A percentile compares a stretch with the other conserved stretches of the same genome.
Conservation (phyloP, 2,329 filamentous ascomycete species). For the Paecilomyces dactylethromorphus region DNA sequence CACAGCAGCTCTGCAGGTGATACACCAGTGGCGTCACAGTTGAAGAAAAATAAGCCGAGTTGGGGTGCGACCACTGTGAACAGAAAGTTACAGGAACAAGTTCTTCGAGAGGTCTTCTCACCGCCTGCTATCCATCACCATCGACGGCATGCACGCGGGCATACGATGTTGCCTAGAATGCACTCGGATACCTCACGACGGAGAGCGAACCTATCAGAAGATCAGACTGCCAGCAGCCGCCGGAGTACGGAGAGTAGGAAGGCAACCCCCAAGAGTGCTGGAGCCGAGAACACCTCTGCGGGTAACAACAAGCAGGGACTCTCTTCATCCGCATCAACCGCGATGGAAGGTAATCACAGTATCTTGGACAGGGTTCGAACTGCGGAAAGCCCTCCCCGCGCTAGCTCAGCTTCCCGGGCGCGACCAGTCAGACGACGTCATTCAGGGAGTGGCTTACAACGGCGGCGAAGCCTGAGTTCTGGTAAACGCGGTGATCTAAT, state of each 20-base stretch:
- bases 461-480: constrained; percentile 64
- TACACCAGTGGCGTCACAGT: constrained; percentile 15
- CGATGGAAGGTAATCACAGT: constrained; percentile 26
- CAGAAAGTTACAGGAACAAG: constrained; percentile 77
- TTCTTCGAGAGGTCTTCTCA: constrained; percentile 85
- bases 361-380: constrained; percentile 27
- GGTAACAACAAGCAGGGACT: constrained; percentile 20
- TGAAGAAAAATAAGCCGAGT: constrained; percentile 46
- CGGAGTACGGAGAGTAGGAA: constrained; percentile 11
- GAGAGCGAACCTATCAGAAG: constrained; percentile 28
- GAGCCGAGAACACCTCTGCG: constrained; percentile 21
- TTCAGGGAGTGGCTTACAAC: constrained; percentile 77
- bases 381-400: constrained; percentile 40
- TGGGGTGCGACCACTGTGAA: constrained; percentile 95
- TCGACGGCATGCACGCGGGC: constrained; percentile 59
- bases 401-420: constrained; percentile 22
- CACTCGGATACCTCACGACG: constrained; percentile 25
- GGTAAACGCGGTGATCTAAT: constrained; percentile 71
- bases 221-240: constrained; percentile 18
- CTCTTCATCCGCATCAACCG: constrained; percentile 33
- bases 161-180: constrained; percentile 55
- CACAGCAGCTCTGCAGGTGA: constrained; percentile 9
- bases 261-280: constrained; percentile 14
- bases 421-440: constrained; percentile 58
- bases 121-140: constrained; percentile 77